Evolutionary conservation across 345 rosid species (phyloP).

Genomic region (Hibiscus syriacus): DNA sequence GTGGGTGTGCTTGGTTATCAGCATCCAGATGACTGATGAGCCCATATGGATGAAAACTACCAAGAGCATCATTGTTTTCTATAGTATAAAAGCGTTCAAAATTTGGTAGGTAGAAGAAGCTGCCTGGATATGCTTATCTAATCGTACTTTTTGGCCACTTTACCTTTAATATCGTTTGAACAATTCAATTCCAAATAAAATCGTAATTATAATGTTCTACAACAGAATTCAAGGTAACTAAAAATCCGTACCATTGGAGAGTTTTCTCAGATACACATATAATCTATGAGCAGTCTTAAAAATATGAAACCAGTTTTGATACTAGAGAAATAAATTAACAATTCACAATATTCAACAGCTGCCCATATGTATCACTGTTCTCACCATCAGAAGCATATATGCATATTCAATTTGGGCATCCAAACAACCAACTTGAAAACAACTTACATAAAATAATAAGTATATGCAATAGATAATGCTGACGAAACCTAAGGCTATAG

Average conservation of each 20-base stretch:
- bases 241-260: background rate
- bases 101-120: slow-evolving; percentile 1
- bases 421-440: background rate
- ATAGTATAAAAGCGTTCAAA: background rate
- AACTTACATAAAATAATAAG: background rate
- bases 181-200: background rate
- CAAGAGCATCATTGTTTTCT: background rate
- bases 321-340: background rate
- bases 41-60: background rate
- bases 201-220: background rate
- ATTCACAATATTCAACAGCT: background rate
- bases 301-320: background rate
- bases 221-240: background rate
- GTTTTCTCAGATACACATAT: background rate
- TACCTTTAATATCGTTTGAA: background rate
- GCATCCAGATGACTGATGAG: slow-evolving; percentile 1
- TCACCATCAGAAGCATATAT: slow-evolving; percentile 1
- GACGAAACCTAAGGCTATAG: background rate
- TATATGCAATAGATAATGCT: background rate
- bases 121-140: slow-evolving; percentile 3
- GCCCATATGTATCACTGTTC: background rate
- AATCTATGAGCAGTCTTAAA: background rate
- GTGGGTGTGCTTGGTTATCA: background rate
- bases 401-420: background rate
- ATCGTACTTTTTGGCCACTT: background rate